A percentile compares a stretch with the other conserved stretches of the same genome.
These are phyloP conservation scores for Syzygium oleosum DNA, from an alignment of 345 rosid genomes.

Conservation along the genomic window DNA sequence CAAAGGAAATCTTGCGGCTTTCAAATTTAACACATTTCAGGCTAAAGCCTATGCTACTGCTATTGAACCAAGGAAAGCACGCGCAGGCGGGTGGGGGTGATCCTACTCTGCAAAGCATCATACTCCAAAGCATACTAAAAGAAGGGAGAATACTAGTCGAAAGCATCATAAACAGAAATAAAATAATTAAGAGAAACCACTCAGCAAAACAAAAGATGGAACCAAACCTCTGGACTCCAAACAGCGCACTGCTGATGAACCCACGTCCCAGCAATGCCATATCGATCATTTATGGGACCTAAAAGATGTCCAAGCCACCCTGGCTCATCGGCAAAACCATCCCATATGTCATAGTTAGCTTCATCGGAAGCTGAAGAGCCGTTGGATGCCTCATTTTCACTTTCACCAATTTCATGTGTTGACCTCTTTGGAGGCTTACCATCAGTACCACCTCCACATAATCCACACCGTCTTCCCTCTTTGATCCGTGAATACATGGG, in stretches of 20 bases:
- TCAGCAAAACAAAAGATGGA: not conserved
- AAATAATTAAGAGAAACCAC: not conserved
- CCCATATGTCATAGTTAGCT: slow-evolving; percentile 76
- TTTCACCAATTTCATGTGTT: slow-evolving; percentile 56
- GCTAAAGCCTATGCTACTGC: not conserved
- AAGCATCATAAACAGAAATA: not conserved
- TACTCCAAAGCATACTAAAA: not conserved
- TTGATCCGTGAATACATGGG: slow-evolving; percentile 41
- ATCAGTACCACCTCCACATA: slow-evolving; percentile 94
- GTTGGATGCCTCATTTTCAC: slow-evolving; percentile 67
- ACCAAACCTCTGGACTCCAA: slow-evolving; percentile 95
- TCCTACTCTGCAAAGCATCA: not conserved
- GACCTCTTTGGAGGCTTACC: slow-evolving; percentile 84
- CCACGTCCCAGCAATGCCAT: slow-evolving; percentile 98
- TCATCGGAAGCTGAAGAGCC: slow-evolving; percentile 88
- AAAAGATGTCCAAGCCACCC: slow-evolving; percentile 94
- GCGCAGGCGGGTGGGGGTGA: not conserved
- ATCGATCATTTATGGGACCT: slow-evolving; percentile 91
- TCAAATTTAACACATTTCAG: not conserved
- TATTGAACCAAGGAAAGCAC: not conserved
- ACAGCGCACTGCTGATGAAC: slow-evolving; percentile 98
- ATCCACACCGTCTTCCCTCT: slow-evolving; percentile 85
- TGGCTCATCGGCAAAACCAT: slow-evolving; percentile 93
- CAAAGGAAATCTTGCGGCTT: not conserved
- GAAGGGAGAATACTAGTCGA: not conserved